A percentile compares a stretch with the other conserved stretches of the same genome.
phyloP scores from a whole-genome alignment of 768 basidiomycete genomes.

The Hypsizygus marmoreus region DNA sequence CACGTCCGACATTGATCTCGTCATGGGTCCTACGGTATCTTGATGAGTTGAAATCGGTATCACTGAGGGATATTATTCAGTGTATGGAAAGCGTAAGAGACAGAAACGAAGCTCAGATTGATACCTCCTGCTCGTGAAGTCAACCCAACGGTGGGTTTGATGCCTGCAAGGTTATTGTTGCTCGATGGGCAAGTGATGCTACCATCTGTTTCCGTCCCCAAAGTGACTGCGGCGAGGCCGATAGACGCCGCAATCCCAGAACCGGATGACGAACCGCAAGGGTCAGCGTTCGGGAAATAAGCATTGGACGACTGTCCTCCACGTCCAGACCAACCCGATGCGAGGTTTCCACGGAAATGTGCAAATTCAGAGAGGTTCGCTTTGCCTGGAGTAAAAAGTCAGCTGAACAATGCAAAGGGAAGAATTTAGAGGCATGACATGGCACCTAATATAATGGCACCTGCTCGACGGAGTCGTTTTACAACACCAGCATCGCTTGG shows the following conservation, averaged over 20 bases:
- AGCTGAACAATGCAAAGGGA: background rate
- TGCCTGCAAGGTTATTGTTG: constrained; percentile 57
- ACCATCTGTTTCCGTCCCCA: constrained; percentile 56
- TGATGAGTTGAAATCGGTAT: constrained; percentile 59
- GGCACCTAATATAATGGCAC: constrained; percentile 47
- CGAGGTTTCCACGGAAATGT: constrained; percentile 41
- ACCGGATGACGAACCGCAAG: constrained; percentile 61
- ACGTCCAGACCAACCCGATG: constrained; percentile 58
- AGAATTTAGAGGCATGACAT: background rate
- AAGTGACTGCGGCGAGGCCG: constrained; percentile 48
- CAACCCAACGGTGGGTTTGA: constrained; percentile 62
- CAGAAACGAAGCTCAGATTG: background rate
- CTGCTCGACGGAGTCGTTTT: constrained; percentile 41
- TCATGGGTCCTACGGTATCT: constrained; percentile 61
- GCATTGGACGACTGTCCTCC: constrained; percentile 53
- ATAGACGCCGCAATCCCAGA: constrained; percentile 57
- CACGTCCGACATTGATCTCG: constrained; percentile 54
- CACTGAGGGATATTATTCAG: constrained; percentile 31
- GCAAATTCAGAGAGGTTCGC: constrained; percentile 59
- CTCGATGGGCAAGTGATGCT: constrained; percentile 56
- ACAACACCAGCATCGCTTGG: constrained; percentile 49
- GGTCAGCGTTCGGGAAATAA: constrained; percentile 52
- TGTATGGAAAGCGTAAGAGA: background rate
- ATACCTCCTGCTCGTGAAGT: constrained; percentile 61
- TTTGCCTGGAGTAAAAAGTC: constrained; percentile 38